These are phyloP conservation scores for Plantago coronopus DNA, from an alignment of 305 asterid species.

Conservation along the genomic window DNA sequence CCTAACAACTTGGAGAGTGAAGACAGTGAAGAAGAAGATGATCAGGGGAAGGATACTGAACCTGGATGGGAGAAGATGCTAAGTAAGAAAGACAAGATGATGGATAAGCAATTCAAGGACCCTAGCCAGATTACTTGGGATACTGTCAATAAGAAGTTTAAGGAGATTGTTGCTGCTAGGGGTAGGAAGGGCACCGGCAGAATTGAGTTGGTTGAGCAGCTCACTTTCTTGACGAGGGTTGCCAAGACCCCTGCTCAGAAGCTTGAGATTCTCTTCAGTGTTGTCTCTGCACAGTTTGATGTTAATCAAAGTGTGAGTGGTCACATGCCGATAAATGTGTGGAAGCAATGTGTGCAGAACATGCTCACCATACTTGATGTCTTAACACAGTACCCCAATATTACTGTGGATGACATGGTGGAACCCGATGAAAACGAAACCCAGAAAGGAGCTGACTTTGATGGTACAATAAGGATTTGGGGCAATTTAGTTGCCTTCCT, in stretches of 20 bases:
- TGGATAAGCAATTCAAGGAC: slow-evolving; percentile 88
- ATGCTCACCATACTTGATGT: slow-evolving; percentile 70
- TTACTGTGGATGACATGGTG: slow-evolving; percentile 84
- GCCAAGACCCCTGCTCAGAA: slow-evolving; percentile 95
- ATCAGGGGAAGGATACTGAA: slow-evolving; percentile 35
- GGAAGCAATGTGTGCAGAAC: slow-evolving; percentile 88
- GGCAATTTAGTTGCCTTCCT: slow-evolving; percentile 90
- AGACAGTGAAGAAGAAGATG: slow-evolving; percentile 52
- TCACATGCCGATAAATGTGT: slow-evolving; percentile 92
- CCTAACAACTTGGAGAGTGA: slow-evolving; percentile 43
- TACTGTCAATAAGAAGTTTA: slow-evolving; percentile 81
- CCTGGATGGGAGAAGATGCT: slow-evolving; percentile 77
- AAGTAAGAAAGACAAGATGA: slow-evolving; percentile 85
- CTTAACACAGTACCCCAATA: slow-evolving; percentile 71
- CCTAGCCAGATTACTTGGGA: slow-evolving; percentile 96
- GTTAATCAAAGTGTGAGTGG: slow-evolving; percentile 79
- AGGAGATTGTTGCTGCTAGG: slow-evolving; percentile 83
- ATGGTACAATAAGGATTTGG: slow-evolving; percentile 80
- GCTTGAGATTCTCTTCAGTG: slow-evolving; percentile 90
- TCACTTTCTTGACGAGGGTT: slow-evolving; percentile 77
- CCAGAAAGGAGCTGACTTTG: slow-evolving; percentile 68
- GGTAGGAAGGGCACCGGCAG: slow-evolving; percentile 93
- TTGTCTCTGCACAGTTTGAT: slow-evolving; percentile 88
- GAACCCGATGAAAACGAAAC: slow-evolving; percentile 94
- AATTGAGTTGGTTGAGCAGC: slow-evolving; percentile 88